phyloP scores from a whole-genome alignment of 306 rosid genomes.

The Pyrus bretschneideri region DNA sequence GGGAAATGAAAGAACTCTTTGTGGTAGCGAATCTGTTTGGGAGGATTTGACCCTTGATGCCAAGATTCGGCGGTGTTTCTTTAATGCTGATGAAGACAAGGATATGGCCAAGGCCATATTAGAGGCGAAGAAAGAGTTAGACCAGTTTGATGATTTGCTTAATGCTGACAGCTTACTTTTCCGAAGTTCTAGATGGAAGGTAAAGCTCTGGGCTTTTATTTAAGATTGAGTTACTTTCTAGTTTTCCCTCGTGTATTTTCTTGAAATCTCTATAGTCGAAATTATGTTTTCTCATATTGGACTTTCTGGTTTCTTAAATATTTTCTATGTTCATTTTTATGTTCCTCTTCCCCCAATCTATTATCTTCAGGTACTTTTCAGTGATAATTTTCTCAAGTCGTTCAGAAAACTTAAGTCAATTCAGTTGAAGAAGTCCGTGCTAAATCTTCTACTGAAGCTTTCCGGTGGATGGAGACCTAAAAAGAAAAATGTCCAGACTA shows the following conservation, averaged over 20 bases:
- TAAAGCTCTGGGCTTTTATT: conserved; percentile 11
- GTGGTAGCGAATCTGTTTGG: conserved; percentile 48
- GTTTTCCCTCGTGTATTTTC: background rate
- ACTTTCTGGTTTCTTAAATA: background rate
- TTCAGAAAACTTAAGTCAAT: conserved; percentile 37
- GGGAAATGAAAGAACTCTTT: conserved; percentile 54
- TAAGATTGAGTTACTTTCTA: background rate
- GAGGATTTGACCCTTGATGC: conserved; percentile 48
- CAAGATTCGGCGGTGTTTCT: conserved; percentile 51
- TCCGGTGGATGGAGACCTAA: conserved; percentile 75
- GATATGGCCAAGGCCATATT: conserved; percentile 55
- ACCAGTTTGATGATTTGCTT: conserved; percentile 65
- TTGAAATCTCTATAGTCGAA: background rate
- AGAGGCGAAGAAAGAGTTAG: conserved; percentile 48
- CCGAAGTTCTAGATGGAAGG: conserved; percentile 69
- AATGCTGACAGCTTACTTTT: conserved; percentile 48
- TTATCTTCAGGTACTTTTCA: conserved; percentile 48
- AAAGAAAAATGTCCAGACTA: conserved; percentile 22
- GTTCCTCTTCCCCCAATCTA: background rate
- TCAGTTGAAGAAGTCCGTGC: conserved; percentile 33
- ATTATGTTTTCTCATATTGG: background rate
- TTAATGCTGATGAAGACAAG: conserved; percentile 52
- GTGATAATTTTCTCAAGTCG: conserved; percentile 63
- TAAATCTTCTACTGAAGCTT: conserved; percentile 52
- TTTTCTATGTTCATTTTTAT: background rate